A percentile compares a stretch with the other conserved stretches of the same genome.
phyloP scores from a whole-genome alignment of 169 alveolate species.

The Plasmodium falciparum region DNA sequence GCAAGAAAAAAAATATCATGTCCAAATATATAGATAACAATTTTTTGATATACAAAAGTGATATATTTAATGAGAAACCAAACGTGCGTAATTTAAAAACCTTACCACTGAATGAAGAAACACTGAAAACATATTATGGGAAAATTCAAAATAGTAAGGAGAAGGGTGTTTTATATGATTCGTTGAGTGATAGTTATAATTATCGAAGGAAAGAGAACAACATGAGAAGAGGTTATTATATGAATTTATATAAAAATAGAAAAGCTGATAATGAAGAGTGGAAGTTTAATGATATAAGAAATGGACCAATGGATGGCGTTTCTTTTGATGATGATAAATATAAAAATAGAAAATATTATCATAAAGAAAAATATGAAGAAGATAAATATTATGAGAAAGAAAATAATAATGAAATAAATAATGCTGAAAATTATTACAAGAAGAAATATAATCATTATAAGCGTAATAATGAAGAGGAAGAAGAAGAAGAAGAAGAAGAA shows the following conservation, averaged over 20 bases:
- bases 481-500: slow-evolving; percentile 3
- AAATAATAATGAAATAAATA: slow-evolving; percentile 13
- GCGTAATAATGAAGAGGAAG: not conserved
- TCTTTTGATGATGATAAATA: too few relatives aligned
- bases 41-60: slow-evolving; percentile 52
- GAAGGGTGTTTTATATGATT: slow-evolving; percentile 24
- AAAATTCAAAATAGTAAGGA: slow-evolving; percentile 8
- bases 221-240: slow-evolving; percentile 1
- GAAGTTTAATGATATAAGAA: slow-evolving; percentile 13
- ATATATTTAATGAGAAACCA: slow-evolving; percentile 12
- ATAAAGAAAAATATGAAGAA: slow-evolving; percentile 22
- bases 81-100: not conserved
- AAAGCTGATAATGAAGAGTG: not conserved
- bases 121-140: slow-evolving; percentile 8
- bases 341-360: not conserved
- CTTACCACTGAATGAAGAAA: slow-evolving; percentile 21
- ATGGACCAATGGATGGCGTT: not conserved
- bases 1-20: not conserved
- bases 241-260: slow-evolving; percentile 25
- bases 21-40: slow-evolving; percentile 57
- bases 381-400: not conserved
- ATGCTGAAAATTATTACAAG: slow-evolving; percentile 26
- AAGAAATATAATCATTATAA: slow-evolving; percentile 9
- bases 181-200: slow-evolving; percentile 31
- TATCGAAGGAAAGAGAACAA: slow-evolving; percentile 13